A percentile compares a stretch with the other conserved stretches of the same genome.
Evolutionary conservation across 2,329 filamentous ascomycete genomes (phyloP).

Genomic region (Raffaelea albimanens): DNA sequence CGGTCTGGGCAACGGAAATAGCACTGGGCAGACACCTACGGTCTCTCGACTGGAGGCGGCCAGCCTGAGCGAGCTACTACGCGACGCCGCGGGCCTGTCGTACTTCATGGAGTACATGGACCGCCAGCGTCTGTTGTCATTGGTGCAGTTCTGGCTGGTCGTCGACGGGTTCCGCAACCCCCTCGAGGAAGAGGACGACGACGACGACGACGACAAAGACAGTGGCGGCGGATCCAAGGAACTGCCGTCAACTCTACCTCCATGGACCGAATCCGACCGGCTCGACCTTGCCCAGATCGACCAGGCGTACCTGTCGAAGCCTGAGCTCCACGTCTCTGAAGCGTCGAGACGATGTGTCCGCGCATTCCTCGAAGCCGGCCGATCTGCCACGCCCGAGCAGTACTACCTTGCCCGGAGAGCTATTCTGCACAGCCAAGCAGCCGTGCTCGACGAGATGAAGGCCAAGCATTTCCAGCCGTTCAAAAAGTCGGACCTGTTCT

Average conservation of each 20-base stretch:
- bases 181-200: conserved; percentile 73
- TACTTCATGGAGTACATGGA: conserved; percentile 99
- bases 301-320: conserved; percentile 74
- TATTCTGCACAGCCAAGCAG: conserved; percentile 72
- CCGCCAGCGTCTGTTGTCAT: conserved; percentile 70
- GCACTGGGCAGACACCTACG: conserved; percentile 16
- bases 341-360: conserved; percentile 61
- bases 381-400: conserved; percentile 64
- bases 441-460: conserved; percentile 76
- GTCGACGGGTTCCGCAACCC: conserved; percentile 95
- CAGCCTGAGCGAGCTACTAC: conserved; percentile 74
- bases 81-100: conserved; percentile 81
- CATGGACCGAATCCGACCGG: conserved; percentile 77
- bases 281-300: conserved; percentile 86
- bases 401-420: conserved; percentile 76
- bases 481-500: conserved; percentile 88
- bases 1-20: not conserved
- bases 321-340: conserved; percentile 69
- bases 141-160: conserved; percentile 97
- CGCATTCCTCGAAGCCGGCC: conserved; percentile 70
- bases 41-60: conserved; percentile 64
- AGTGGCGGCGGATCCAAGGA: conserved; percentile 45
- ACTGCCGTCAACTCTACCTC: conserved; percentile 48
- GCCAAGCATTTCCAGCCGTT: conserved; percentile 73
- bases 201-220: conserved; percentile 59